Base-by-base conservation (phyloP, 2,329 filamentous ascomycete species). In the Clathrospora elynae region DNA sequence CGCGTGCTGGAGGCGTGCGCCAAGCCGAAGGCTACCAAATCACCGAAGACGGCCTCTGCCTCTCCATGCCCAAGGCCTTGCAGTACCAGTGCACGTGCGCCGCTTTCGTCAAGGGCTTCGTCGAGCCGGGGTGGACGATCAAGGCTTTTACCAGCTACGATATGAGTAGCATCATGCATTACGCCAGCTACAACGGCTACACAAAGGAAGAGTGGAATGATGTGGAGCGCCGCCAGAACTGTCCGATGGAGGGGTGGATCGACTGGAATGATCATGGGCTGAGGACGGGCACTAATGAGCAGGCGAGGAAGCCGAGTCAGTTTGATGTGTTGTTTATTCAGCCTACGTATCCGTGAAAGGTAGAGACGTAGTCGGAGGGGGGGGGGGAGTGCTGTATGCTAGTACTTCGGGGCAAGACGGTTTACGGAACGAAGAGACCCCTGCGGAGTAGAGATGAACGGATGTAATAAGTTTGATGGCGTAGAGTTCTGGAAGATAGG, bases 241-340 rank as follows among this genome's bases (percentile, higher is more conserved):
- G 42, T 7, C 25, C 42, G 0, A 12, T 46, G 3, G 9, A 18
- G 11, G 17, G 12, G 1, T 32, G 25, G 2, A n/a, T 23, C 2
- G 22, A 46, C 13, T 17, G 5, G 11, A 17, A 28, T n/a, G 22
- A 42, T 19, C 42, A 46, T 13, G 7, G 16, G 1, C 4, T 35
- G 10, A 32, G 37, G 3, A 26, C 32, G 2, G n/a, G 17, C 11
- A 25, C 14, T 46, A n/a, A 8, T 22, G 13, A 40, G 9, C 38
- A 46, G 13, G 17, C 24, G n/a, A 42, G 30, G 28, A 43, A 9
- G n/a, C 36, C 28, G n/a, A 41, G 33, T 34, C 10, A 20, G 14
- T 16, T 20, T 25, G 37, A 46, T 24, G 17, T 46, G 14, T 7
- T n/a, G 18, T 46, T 20, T 31, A 37, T 42, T 6, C 28, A 42